Conservation (phyloP, 176 grass and related monocot genomes). For the Triticum aestivum region IWGSC_CS_RefSeq_v2.1 NC_057807.1:502155280-502155779, state of each 20-base stretch:
- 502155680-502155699: too few species aligned
- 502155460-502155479: conserved; percentile 10
- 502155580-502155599: conserved; percentile 4
- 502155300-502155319: conserved; percentile 21
- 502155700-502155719: too few species aligned
- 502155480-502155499: background rate
- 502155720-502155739: too few species aligned
- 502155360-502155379: conserved; percentile 3
- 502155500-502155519: background rate
- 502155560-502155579: background rate
- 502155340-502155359: conserved; percentile 8
- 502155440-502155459: conserved; percentile 12
- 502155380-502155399: conserved; percentile 4
- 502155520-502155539: background rate
- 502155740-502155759: too few species aligned
- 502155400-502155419: conserved; percentile 21
- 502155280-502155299: conserved; percentile 1
- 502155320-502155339: background rate
- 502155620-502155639: too few species aligned
- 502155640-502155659: too few species aligned
- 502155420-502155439: background rate
- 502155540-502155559: background rate
- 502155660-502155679: too few species aligned
- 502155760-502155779: conserved; percentile 25
- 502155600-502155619: too few species aligned